Evolutionary conservation across 805 yeast genomes (phyloP), one percentile per base, ranked within the genome.

Genomic region (Lachancea lanzarotensis): DNA sequence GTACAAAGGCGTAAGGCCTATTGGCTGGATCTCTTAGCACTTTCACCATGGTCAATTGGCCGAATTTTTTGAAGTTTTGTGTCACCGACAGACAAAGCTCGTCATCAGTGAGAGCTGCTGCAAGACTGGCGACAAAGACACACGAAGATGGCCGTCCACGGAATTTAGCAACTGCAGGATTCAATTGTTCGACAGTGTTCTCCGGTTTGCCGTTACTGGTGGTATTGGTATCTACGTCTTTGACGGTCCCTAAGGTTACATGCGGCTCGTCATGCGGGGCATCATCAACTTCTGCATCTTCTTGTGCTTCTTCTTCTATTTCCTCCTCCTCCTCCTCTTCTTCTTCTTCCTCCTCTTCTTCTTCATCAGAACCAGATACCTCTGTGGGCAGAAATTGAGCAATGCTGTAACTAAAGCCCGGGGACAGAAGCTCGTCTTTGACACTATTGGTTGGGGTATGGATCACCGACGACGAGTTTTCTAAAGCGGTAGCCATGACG

Each of bases 1-100:
- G 96, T 38, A 89, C 95, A 72, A 89, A 89, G 0, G 96, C 96
- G 65, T 89, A 89, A 2, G 97, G 97, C 38, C 95, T 72, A 57
- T 84, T 83, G 18, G 79, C 72, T 13, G 84, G 79, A 66, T 89
- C 96, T 43, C 95, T 71, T 47, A 89, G 71, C 2, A 89, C 95
- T 58, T 89, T 89, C 13, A 87, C 95, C 18, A 82, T 68, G 1
- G 80, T 72, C 34, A 86, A 68, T 35, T 73, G 69, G 7, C 96
- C 95, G 80, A 82, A 89, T 47, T 76, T 70, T 47, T 69, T 65
- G 53, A 89, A 87, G 57, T 79, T 88, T 29, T 73, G 67, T 2
- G 81, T 74, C 4, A 88, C 93, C 0, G 91, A 78, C 27, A 72
- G 60, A 56, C 83, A 76, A 45, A 89, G 71, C 38, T 81, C 80